These are phyloP conservation scores for Hibiscus trionum DNA, from an alignment of 345 rosid species.

Conservation along the genomic window DNA sequence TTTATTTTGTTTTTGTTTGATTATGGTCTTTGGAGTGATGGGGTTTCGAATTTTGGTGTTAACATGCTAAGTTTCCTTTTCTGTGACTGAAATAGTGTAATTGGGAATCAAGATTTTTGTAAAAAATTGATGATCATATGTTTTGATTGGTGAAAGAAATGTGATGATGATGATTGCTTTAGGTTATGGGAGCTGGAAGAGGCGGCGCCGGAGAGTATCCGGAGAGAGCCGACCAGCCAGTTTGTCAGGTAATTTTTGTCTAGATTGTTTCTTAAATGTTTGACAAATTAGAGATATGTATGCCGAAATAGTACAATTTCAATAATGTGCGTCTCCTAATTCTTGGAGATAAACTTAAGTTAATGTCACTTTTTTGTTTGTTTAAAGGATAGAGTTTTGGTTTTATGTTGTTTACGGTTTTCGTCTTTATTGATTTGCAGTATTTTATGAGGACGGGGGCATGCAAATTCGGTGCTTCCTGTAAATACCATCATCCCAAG, in stretches of 20 bases:
- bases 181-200: constrained; percentile 59
- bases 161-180: constrained; percentile 2
- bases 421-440: constrained; percentile 35
- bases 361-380: neutral
- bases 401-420: constrained; percentile 5
- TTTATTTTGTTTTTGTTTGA: constrained; percentile 9
- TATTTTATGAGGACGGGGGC: constrained; percentile 77
- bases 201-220: constrained; percentile 59
- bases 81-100: neutral
- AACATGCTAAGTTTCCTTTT: neutral
- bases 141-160: constrained; percentile 14
- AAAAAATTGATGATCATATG: constrained; percentile 13
- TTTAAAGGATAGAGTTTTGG: constrained; percentile 2
- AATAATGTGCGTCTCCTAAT: constrained; percentile 14
- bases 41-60: constrained; percentile 5
- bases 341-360: neutral
- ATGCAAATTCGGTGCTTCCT: constrained; percentile 88
- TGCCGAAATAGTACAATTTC: neutral
- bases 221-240: constrained; percentile 66
- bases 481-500: constrained; percentile 89
- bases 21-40: constrained; percentile 25
- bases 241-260: constrained; percentile 58
- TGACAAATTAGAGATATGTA: neutral
- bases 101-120: constrained; percentile 9
- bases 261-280: constrained; percentile 2